A percentile compares a stretch with the other conserved stretches of the same genome.
Conservation (phyloP, 306 rosid genomes). For the Fagus sylvatica region DNA sequence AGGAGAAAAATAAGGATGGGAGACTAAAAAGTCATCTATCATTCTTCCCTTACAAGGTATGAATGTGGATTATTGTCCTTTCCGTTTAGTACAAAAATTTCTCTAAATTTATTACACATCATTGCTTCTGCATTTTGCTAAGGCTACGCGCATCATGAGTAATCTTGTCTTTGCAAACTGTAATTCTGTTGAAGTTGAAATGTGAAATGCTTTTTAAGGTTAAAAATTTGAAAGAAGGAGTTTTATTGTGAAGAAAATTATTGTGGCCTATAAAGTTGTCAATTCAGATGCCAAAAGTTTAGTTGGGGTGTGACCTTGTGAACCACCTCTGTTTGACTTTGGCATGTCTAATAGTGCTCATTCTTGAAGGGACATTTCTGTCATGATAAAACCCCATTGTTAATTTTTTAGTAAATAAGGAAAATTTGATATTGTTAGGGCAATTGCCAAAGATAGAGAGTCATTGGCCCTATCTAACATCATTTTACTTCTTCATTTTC, state of each 20-base stretch:
- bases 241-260: neutral
- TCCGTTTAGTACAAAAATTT: constrained; percentile 1
- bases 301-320: neutral
- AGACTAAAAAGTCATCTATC: neutral
- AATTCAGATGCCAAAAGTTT: neutral
- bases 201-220: neutral
- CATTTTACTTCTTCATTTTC: too few species aligned
- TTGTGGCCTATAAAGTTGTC: neutral
- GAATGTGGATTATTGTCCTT: constrained; percentile 8
- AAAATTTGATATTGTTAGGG: too few species aligned
- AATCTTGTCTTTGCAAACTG: neutral
- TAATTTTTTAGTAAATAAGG: too few species aligned
- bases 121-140: neutral
- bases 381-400: too few species aligned
- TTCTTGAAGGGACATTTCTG: neutral
- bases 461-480: too few species aligned
- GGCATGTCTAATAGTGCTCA: neutral
- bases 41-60: neutral
- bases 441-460: too few species aligned
- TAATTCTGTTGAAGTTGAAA: neutral
- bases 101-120: neutral
- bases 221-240: neutral
- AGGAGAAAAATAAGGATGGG: constrained; percentile 16
- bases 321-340: constrained; percentile 1
- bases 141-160: neutral